Evolutionary conservation across 1,284 basidiomycete species (phyloP).

Genomic region (Agroathelia rolfsii): DNA sequence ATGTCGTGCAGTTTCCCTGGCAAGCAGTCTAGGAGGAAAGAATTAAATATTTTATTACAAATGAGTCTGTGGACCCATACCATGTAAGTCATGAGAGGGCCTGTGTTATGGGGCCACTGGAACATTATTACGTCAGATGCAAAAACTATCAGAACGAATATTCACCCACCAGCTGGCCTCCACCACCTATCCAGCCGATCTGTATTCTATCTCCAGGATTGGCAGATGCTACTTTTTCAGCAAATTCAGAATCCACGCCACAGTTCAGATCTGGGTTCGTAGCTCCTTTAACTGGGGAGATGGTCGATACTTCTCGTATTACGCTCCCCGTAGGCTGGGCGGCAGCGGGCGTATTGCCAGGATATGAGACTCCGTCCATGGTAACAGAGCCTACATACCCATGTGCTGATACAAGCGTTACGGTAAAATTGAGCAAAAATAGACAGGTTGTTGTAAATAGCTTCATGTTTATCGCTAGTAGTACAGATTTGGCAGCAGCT

Average conservation of each 20-base stretch:
- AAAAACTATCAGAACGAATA: constrained; percentile 5
- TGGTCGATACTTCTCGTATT: constrained; percentile 48
- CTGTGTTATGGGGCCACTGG: constrained; percentile 65
- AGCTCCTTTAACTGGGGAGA: constrained; percentile 55
- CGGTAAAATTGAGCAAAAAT: constrained; percentile 4
- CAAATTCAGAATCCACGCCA: constrained; percentile 44
- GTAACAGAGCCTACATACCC: constrained; percentile 44
- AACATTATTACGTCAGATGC: constrained; percentile 3
- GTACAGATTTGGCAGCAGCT: too few species aligned
- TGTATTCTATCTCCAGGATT: constrained; percentile 53
- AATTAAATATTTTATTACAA: too few species aligned
- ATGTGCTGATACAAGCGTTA: constrained; percentile 44
- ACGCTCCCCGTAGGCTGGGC: constrained; percentile 31
- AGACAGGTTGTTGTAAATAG: constrained; percentile 4
- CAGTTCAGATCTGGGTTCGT: constrained; percentile 51
- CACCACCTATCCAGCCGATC: constrained; percentile 51
- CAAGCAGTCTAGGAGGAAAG: too few species aligned
- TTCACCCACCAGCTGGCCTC: constrained; percentile 34
- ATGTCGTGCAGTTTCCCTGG: constrained; percentile 44
- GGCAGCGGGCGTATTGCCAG: constrained; percentile 42
- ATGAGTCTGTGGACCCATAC: too few species aligned
- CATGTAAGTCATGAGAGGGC: constrained; percentile 67
- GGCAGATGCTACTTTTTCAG: constrained; percentile 42
- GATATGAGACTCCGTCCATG: constrained; percentile 45
- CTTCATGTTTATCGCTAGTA: too few species aligned